phyloP scores from a whole-genome alignment of 768 basidiomycete genomes.

The Calocybe cyanea region DNA sequence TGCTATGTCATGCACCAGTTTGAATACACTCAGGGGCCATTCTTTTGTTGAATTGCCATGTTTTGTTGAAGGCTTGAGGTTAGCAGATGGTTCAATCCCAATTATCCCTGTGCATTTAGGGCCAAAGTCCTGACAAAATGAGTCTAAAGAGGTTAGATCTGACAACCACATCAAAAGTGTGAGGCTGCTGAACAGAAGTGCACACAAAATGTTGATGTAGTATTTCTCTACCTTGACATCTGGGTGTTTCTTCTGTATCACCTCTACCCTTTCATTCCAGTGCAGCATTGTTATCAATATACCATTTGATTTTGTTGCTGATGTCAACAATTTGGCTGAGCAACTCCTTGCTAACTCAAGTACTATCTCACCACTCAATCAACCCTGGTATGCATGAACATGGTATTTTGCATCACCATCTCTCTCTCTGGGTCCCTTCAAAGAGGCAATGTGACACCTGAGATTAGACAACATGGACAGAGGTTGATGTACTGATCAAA shows the following conservation, averaged over 20 bases:
- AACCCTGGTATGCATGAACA: conserved; percentile 47
- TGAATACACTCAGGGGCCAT: conserved; percentile 47
- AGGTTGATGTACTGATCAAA: conserved; percentile 50
- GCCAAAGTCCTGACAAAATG: conserved; percentile 53
- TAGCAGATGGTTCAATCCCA: conserved; percentile 52
- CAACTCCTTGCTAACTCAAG: conserved; percentile 48
- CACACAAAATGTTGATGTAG: conserved; percentile 50
- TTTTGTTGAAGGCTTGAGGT: conserved; percentile 37
- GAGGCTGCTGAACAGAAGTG: conserved; percentile 42
- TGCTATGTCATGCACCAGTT: conserved; percentile 56
- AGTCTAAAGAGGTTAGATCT: conserved; percentile 54
- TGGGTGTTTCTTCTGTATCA: conserved; percentile 47
- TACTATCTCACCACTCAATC: conserved; percentile 48
- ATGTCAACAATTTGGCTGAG: conserved; percentile 46
- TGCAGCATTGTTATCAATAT: conserved; percentile 46
- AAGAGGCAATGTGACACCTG: conserved; percentile 44
- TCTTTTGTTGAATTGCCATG: conserved; percentile 30
- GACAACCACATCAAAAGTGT: conserved; percentile 52
- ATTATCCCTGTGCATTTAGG: conserved; percentile 53
- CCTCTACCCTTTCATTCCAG: conserved; percentile 44
- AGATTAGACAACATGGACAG: conserved; percentile 46
- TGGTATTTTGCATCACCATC: conserved; percentile 40
- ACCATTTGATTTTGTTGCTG: conserved; percentile 51
- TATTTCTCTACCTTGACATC: conserved; percentile 46
- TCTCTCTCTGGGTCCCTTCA: conserved; percentile 35